Conservation (phyloP, 164 flowering plant species). For the Warburgia ugandensis region DNA sequence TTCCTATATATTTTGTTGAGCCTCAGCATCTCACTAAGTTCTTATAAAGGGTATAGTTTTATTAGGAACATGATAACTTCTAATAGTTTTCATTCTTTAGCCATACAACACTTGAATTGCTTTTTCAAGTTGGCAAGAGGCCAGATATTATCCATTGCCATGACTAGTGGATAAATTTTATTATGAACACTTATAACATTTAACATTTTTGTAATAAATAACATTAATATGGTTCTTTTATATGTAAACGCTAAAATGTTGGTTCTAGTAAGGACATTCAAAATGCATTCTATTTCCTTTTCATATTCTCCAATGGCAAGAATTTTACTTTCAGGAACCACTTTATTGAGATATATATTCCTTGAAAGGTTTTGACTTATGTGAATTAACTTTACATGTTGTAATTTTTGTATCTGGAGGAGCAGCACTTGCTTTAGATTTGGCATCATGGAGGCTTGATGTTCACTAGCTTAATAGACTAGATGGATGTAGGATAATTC, state of each 20-base stretch:
- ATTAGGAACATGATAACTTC: slow-evolving; percentile 95
- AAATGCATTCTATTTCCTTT: too few relatives aligned
- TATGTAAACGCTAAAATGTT: too few relatives aligned
- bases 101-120: slow-evolving; percentile 92
- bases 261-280: too few relatives aligned
- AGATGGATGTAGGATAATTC: slow-evolving; percentile 94
- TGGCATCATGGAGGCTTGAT: slow-evolving; percentile 92
- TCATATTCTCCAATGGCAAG: too few relatives aligned
- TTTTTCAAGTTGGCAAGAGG: slow-evolving; percentile 84
- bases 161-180: slow-evolving; percentile 98
- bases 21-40: slow-evolving; percentile 84
- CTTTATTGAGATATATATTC: slow-evolving; percentile 91
- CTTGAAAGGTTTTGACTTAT: slow-evolving; percentile 83
- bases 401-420: slow-evolving; percentile 98
- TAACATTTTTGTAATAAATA: not conserved
- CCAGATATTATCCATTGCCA: slow-evolving; percentile 98
- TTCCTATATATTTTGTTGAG: slow-evolving; percentile 94
- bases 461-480: slow-evolving; percentile 75
- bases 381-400: slow-evolving; percentile 95
- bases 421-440: slow-evolving; percentile 69
- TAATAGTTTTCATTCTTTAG: slow-evolving; percentile 90
- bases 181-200: slow-evolving; percentile 35
- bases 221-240: not conserved
- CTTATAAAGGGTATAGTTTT: slow-evolving; percentile 85
- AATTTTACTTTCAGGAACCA: slow-evolving; percentile 56